Percentiles rank a stretch among this genome's conserved stretches.
These are phyloP conservation scores for Fusarium austroafricanum DNA, from an alignment of 2,329 filamentous ascomycete genomes.

Conservation along the genomic window DNA sequence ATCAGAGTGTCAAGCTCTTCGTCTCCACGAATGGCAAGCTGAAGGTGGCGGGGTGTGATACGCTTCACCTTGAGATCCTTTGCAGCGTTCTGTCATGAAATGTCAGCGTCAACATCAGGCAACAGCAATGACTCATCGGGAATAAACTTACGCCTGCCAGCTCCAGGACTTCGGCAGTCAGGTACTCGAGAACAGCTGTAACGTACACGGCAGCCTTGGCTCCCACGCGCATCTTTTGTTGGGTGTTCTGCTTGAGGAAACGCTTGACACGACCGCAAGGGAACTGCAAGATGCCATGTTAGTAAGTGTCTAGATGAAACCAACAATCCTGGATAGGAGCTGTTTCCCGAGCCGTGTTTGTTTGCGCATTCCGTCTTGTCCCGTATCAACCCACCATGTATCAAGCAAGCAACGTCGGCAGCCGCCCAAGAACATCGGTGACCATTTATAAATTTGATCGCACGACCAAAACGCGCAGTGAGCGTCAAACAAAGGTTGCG, in stretches of 20 bases:
- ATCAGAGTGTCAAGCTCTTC: conserved; percentile 98
- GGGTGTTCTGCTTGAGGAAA: conserved; percentile 98
- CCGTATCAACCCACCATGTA: conserved; percentile 21
- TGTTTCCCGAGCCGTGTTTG: conserved; percentile 19
- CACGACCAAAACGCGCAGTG: conserved; percentile 9
- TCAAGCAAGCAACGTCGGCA: conserved; percentile 8
- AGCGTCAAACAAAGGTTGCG: conserved; percentile 8
- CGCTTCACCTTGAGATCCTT: conserved; percentile 99
- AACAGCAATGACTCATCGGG: conserved; percentile 13
- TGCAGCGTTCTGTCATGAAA: conserved; percentile 79
- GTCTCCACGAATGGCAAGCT: conserved; percentile 97
- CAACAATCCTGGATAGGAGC: conserved; percentile 16
- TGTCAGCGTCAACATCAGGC: conserved; percentile 41
- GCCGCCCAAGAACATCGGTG: conserved; percentile 17
- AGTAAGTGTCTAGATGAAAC: conserved; percentile 28
- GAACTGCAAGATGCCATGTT: conserved; percentile 71
- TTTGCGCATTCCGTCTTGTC: conserved; percentile 30
- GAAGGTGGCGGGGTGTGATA: conserved; percentile 96
- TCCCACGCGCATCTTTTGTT: conserved; percentile 99
- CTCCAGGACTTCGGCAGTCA: conserved; percentile 97
- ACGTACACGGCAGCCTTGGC: conserved; percentile 99
- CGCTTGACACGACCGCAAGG: conserved; percentile 99
- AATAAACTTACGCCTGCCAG: conserved; percentile 80
- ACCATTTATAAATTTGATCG: conserved; percentile 16
- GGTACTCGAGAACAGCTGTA: conserved; percentile 96